These are phyloP conservation scores for Arachnopeziza araneosa DNA, from an alignment of 2,329 filamentous ascomycete species.

Conservation along the genomic window DNA sequence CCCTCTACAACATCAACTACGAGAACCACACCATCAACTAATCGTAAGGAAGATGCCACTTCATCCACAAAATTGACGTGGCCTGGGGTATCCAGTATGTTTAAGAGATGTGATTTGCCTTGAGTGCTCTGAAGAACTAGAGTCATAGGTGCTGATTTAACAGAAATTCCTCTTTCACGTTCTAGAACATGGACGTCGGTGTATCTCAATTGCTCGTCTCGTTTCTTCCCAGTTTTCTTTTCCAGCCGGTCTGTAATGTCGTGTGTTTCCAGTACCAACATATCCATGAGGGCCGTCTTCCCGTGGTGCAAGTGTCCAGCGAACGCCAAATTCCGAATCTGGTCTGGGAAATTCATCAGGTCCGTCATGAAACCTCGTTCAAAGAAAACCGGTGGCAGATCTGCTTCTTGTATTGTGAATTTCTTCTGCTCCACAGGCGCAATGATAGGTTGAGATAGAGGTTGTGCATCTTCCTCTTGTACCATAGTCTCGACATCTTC, in stretches of 20 bases:
- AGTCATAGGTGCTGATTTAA: constrained; percentile 93
- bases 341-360: constrained; percentile 91
- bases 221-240: constrained; percentile 71
- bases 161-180: constrained; percentile 80
- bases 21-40: constrained; percentile 87
- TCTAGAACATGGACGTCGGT: constrained; percentile 90
- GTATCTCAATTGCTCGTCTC: constrained; percentile 88
- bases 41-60: constrained; percentile 77
- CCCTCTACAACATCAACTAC: constrained; percentile 96
- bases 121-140: constrained; percentile 81
- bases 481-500: constrained; percentile 92
- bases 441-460: constrained; percentile 86
- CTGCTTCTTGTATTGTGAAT: constrained; percentile 87
- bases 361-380: constrained; percentile 91
- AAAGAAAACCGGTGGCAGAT: constrained; percentile 83
- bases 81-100: constrained; percentile 91
- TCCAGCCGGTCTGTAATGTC: constrained; percentile 75
- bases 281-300: constrained; percentile 97
- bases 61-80: constrained; percentile 99
- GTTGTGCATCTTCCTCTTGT: constrained; percentile 94
- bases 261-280: constrained; percentile 94
- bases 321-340: constrained; percentile 87
- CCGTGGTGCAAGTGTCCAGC: constrained; percentile 94
- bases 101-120: constrained; percentile 91
- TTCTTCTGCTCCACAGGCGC: constrained; percentile 92